Evolutionary conservation across 129 eudicot genomes (phyloP), one percentile per base, ranked within the genome.

Genomic region (Chrysanthemum makinoi): DNA sequence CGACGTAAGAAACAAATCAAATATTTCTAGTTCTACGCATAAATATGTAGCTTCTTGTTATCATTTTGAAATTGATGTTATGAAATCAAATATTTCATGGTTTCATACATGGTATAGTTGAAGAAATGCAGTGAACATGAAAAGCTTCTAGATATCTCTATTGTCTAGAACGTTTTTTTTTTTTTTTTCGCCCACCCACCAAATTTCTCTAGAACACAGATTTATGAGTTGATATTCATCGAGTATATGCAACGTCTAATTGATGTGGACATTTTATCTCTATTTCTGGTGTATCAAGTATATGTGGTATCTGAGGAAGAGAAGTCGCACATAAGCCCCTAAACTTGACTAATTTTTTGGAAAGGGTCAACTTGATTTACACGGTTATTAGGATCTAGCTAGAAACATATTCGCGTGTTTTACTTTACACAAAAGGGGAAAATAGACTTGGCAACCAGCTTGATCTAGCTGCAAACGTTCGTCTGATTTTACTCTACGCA

Each of bases 251-350:
- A 6, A 66, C 57, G 71, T 48, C 24, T 19, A 15, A 28, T 52
- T 26, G 62, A 69, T 24, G 26, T 50, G 8, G 72, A 51, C 62
- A 68, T 53, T 50, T 28, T 51, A 16, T 51, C 26, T 14, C 26
- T 10, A 16, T 52, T 52, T 68, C 7, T 24, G 24, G 13, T 67
- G 58, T 22, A 14, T 28, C 18, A 28, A 69, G 47, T 44, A 30
- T 69, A 49, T 69, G 51, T 51, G 61, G 72, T 51, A 52, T 26
- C 7, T 51, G 49, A 33, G 51, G 51, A 69, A 53, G 73, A 33
- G n/a, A 69, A 69, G 50, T 69, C 73, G 17, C 52, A 69, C 26
- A 16, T 33, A 69, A 69, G 28, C 73, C 73, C 63, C 33, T 52
- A 53, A 69, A 8, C 4, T 53, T 51, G 73, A 69, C 63, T 53